Base-by-base conservation (phyloP, 1,139 yeast genomes). In the Candida gigantensis region DNA sequence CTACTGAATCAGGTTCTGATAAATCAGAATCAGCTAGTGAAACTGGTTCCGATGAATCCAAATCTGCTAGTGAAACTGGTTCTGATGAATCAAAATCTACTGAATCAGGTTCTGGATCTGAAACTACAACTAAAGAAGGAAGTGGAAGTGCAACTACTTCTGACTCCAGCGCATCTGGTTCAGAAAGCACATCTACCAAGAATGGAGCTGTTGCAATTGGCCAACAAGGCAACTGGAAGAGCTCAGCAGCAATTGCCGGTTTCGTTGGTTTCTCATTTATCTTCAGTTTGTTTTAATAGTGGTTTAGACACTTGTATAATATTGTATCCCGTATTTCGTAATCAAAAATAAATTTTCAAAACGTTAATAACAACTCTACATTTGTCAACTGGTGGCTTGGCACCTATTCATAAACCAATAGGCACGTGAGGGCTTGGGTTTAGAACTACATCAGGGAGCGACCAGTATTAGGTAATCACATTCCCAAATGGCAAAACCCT, bases 191-290 rank as follows among this genome's bases (percentile, higher is more conserved):
- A 27, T 51, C 28, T 16, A 40, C 44, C 5, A 18, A 5, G 19
- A 38, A 51, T 30, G 46, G 45, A 18, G 46, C 49, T 17, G 29
- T 23, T 16, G 36, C 45, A n/a, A 32, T 12, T 14, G 29, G 39
- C 12, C 44, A 36, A 19, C 33, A 54, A 21, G 60, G 63, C 24
- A 57, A 65, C 38, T 68, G 73, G 75, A 70, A 70, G 57, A 65
- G 55, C 52, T 60, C 70, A 24, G 57, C 57, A 35, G 63, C 62
- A 15, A 57, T 70, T 29, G 67, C 63, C 32, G 68, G 65, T 37
- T 39, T 70, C 37, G 57, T 70, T 40, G 74, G 72, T 30, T 43
- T 58, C 44, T 58, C 72, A 29, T 65, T 68, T 46, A 36, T 68
- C 29, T 53, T 64, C 46, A 65, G 65, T 52, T 40, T 65, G 37